Evolutionary conservation across 139 green algal species (phyloP), one percentile per base, ranked within the genome.

Genomic region (Micractinium conductrix): DNA sequence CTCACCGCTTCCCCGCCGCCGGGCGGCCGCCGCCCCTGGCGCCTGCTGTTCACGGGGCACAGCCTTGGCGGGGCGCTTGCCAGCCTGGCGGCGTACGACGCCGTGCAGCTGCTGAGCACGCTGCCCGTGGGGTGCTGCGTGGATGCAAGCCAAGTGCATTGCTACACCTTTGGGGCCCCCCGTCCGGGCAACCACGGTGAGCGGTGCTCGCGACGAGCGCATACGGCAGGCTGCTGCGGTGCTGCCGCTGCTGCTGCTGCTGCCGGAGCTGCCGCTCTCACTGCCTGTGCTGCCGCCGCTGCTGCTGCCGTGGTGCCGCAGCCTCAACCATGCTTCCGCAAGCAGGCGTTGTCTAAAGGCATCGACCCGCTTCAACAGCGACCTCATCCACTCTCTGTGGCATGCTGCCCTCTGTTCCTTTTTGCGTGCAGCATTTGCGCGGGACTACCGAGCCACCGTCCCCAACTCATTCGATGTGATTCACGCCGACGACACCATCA

Each of bases 41-140:
- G 58, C 55, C 76, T 82, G 53, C 55, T 82, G 2, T 73, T 82
- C 55, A 82, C 76, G 5, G 76, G 76, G 2, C 76, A 82, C 78
- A 67, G 42, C 43, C 42, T 84, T 17, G 78, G 78, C 6, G 78
- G 78, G 7, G 78, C 78, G 24, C 78, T 84, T 30, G 78, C 78
- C 62, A 76, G n/a, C 19, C 78, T 84, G 19, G 78, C 78, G 24
- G 76, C 76, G 6, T 72, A 60, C 26, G 76, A 82, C 50, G 48
- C 78, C 0, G n/a, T 65, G 14, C 48, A 33, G 28, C n/a, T 67
- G 74, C 42, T 80, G 74, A 16, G 4, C 33, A 9, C 45, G 19
- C 50, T 21, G 75, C 62, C 0, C 75, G 67, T 67, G 78, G 62
- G 21, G 45, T 43, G 5, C 78, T 63, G 1, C 30, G 63, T 2